Evolutionary conservation across 441 rosid genomes (phyloP), one percentile per base, ranked within the genome.

Genomic region (Gossypium gossypioides): DNA sequence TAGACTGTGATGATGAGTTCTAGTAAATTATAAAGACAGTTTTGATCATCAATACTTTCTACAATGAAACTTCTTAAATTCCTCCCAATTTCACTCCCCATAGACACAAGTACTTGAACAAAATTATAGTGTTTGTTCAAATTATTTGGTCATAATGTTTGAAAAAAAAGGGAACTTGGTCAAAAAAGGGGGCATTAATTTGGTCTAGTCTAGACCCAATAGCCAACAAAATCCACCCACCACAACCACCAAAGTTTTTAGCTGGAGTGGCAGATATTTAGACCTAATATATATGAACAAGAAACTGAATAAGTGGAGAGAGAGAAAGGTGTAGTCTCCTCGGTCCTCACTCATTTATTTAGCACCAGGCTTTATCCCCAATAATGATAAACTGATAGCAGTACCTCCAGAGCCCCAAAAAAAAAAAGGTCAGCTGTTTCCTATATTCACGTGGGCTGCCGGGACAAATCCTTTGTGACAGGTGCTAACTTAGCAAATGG

Each of bases 361-460:
- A 65, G 54, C 69, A 44, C 37, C 69, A 44, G 55, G 37, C 69
- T 65, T 44, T 65, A 65, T 65, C 25, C 70, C 56, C 37, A 66
- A 24, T 46, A 66, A 66, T 66, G 70, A 66, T 66, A 51, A 22
- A 66, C 13, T 46, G 56, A 24, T 46, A 24, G 56, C 9, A 46
- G 70, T 22, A 46, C 19, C 21, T 6, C 46, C 12, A 46, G 55
- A 29, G 19, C 22, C 70, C 55, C 7, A 0, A 5, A 5, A 29
- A 66, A 64, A 46, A 66, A 66, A 54, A 19, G 54, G 56, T 65
- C 56, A 46, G 70, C 24, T 46, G 70, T 42, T 57, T 58, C 25
- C 55, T n/a, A 12, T 21, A 56, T 70, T 71, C 74, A 71, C 74
- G 24, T 71, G 74, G 65, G 42, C 16, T 71, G 68, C 68, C 68